Evolutionary conservation across 495 filamentous ascomycete genomes (phyloP).

Genomic region (Penicillium paradoxum): DNA sequence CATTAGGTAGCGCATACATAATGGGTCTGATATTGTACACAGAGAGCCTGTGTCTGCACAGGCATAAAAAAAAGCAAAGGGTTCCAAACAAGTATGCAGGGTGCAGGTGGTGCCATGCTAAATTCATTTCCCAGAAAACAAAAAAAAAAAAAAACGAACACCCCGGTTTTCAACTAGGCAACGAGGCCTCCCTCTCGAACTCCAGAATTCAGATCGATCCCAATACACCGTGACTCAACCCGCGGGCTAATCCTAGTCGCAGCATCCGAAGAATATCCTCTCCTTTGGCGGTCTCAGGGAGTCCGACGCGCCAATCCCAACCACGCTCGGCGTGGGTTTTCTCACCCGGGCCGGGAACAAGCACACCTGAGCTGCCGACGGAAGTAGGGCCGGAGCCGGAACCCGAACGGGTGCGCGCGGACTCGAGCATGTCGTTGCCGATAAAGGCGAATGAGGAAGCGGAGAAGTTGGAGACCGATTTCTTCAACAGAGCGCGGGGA

Average conservation of each 20-base stretch:
- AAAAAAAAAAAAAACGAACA: neutral
- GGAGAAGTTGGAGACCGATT: slow-evolving; percentile 55
- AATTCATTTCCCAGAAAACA: slow-evolving; percentile 1
- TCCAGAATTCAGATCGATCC: slow-evolving; percentile 15
- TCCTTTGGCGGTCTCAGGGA: slow-evolving; percentile 53
- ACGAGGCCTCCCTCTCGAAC: neutral
- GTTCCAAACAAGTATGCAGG: neutral
- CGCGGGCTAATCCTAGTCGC: slow-evolving; percentile 68
- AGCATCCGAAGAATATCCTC: slow-evolving; percentile 66
- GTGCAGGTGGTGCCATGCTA: neutral
- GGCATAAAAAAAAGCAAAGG: neutral
- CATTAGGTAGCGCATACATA: neutral
- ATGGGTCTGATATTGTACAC: slow-evolving; percentile 3
- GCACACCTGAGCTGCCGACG: slow-evolving; percentile 50
- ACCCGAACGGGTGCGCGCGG: slow-evolving; percentile 43
- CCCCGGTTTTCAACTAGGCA: neutral
- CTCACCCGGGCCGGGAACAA: slow-evolving; percentile 39
- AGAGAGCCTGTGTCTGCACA: neutral
- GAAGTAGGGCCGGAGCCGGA: slow-evolving; percentile 42
- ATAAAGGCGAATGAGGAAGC: slow-evolving; percentile 60
- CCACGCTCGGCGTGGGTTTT: slow-evolving; percentile 47
- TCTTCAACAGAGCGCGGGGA: slow-evolving; percentile 61
- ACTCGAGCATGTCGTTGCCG: slow-evolving; percentile 64
- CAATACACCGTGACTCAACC: slow-evolving; percentile 35
- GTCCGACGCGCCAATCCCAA: slow-evolving; percentile 79